phyloP scores from a whole-genome alignment of 73 alveolate species.

The Blepharisma japonicum region DNA sequence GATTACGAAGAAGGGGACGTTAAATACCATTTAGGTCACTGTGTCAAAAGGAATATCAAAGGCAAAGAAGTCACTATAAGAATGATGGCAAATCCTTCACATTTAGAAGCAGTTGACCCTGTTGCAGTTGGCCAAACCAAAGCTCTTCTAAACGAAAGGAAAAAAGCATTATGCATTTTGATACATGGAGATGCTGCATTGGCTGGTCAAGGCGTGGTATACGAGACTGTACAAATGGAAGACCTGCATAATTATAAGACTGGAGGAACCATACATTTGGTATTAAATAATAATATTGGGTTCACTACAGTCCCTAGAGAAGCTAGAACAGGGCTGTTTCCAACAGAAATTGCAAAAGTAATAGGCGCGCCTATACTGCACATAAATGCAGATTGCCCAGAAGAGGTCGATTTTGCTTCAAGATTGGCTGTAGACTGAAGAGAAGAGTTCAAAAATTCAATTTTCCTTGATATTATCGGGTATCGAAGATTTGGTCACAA shows the following conservation, averaged over 20 bases:
- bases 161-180: constrained; percentile 47
- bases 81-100: constrained; percentile 89
- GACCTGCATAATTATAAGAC: constrained; percentile 56
- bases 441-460: constrained; percentile 40
- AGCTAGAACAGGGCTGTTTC: constrained; percentile 49
- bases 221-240: constrained; percentile 72
- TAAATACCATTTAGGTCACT: constrained; percentile 40
- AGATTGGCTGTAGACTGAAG: constrained; percentile 52
- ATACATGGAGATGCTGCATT: constrained; percentile 90
- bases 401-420: constrained; percentile 41
- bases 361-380: constrained; percentile 83
- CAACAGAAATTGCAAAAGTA: constrained; percentile 73
- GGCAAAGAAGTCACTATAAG: constrained; percentile 11
- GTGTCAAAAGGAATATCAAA: background rate
- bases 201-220: constrained; percentile 87
- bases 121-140: constrained; percentile 77
- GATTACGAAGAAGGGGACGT: constrained; percentile 18
- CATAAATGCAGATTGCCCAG: constrained; percentile 71
- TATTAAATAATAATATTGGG: constrained; percentile 77
- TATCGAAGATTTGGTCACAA: constrained; percentile 67
- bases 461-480: constrained; percentile 79
- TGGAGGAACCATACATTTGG: constrained; percentile 78
- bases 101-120: constrained; percentile 83
- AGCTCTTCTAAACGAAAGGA: constrained; percentile 65
- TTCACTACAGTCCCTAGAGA: constrained; percentile 76